phyloP scores from a whole-genome alignment of 2,329 filamentous ascomycete species.

The Mollisiaceae sp. region DNA sequence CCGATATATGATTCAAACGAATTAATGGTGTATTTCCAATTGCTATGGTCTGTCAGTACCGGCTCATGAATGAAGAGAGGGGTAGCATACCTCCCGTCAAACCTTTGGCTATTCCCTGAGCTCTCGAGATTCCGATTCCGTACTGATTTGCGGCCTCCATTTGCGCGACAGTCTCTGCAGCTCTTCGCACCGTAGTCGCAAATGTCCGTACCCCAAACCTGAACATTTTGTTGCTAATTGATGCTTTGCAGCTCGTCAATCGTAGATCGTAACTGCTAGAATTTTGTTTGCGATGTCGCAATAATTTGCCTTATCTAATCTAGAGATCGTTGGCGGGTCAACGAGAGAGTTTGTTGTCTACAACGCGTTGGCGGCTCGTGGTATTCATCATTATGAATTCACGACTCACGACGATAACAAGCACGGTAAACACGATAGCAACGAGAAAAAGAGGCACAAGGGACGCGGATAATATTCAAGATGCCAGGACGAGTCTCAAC shows the following conservation, averaged over 20 bases:
- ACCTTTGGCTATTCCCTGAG: slow-evolving; percentile 68
- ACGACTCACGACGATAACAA: slow-evolving; percentile 12
- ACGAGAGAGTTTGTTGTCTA: slow-evolving; percentile 19
- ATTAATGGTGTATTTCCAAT: slow-evolving; percentile 98
- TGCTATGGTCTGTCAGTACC: slow-evolving; percentile 56
- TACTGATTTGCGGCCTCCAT: slow-evolving; percentile 58
- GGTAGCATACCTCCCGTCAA: slow-evolving; percentile 65
- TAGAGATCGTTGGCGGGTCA: slow-evolving; percentile 16
- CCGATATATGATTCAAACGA: slow-evolving; percentile 83
- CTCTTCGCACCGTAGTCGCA: slow-evolving; percentile 57
- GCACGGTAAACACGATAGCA: not conserved
- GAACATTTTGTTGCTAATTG: slow-evolving; percentile 52
- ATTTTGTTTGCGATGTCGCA: slow-evolving; percentile 20
- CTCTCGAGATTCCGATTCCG: slow-evolving; percentile 66
- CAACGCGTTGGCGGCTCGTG: slow-evolving; percentile 5
- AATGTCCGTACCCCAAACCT: slow-evolving; percentile 60
- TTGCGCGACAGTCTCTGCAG: slow-evolving; percentile 51
- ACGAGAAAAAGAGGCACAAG: not conserved
- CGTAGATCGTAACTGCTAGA: not conserved
- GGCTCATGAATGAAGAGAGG: slow-evolving; percentile 11
- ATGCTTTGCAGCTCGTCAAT: not conserved
- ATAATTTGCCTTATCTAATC: slow-evolving; percentile 16
- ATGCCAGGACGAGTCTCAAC: slow-evolving; percentile 55
- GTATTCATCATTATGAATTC: slow-evolving; percentile 9
- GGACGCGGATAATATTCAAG: slow-evolving; percentile 19